Conservation (phyloP, 164 flowering plant genomes). For the Macadamia tetraphylla region DNA sequence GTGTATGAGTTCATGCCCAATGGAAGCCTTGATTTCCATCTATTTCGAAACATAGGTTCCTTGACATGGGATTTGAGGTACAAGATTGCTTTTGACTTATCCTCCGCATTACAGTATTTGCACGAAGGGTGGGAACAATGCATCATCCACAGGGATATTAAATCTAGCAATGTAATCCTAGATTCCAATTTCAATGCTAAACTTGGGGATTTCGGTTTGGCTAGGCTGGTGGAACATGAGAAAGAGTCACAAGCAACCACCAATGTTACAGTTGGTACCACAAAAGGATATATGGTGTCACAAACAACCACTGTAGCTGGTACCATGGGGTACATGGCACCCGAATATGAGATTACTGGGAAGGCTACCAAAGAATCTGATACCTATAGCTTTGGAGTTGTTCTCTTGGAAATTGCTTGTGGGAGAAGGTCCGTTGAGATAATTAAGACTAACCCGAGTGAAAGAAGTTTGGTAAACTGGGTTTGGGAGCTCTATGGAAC, state of each 20-base stretch:
- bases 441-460: no score
- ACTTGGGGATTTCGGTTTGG: slow-evolving; percentile 34
- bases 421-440: no score
- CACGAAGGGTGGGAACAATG: slow-evolving; percentile 55
- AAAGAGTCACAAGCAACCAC: slow-evolving; percentile 28
- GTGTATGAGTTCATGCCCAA: slow-evolving; percentile 56
- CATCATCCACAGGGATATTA: slow-evolving; percentile 47
- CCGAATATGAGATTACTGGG: slow-evolving; percentile 33
- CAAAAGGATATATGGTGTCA: no score
- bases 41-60: slow-evolving; percentile 16
- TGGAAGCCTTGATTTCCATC: slow-evolving; percentile 42
- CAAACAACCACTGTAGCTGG: slow-evolving; percentile 16
- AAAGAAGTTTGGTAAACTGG: no score
- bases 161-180: slow-evolving; percentile 12
- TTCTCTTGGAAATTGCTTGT: no score
- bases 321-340: slow-evolving; percentile 45
- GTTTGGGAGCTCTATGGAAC: no score
- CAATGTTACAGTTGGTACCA: no score
- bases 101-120: slow-evolving; percentile 40
- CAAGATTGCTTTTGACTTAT: slow-evolving; percentile 31
- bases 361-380: slow-evolving; percentile 46
- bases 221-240: slow-evolving; percentile 34
- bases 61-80: slow-evolving; percentile 30
- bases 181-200: slow-evolving; percentile 36
- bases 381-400: slow-evolving; percentile 40